These are phyloP conservation scores for Rhodotorula paludigena DNA, from an alignment of 768 basidiomycete species.

Conservation along the genomic window DNA sequence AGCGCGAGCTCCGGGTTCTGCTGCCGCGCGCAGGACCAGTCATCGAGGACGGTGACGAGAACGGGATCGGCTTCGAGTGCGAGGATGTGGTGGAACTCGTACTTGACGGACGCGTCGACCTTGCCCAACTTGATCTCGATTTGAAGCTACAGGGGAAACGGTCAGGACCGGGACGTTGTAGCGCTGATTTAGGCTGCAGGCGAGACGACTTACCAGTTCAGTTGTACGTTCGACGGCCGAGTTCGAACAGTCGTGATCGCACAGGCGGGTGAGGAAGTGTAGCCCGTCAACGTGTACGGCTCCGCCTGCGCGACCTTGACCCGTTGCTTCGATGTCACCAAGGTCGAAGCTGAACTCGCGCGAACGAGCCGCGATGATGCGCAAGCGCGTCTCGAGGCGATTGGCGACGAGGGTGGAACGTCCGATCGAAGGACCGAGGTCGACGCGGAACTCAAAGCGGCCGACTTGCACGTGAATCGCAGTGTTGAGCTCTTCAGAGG, in stretches of 20 bases:
- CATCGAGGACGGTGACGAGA: constrained; percentile 67
- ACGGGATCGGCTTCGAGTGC: constrained; percentile 67
- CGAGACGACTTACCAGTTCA: not conserved
- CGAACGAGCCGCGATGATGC: constrained; percentile 58
- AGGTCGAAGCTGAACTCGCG: constrained; percentile 64
- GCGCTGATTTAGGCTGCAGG: no score
- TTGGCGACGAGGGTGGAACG: constrained; percentile 60
- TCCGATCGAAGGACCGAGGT: constrained; percentile 82
- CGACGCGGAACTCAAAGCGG: constrained; percentile 65
- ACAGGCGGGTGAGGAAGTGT: constrained; percentile 60
- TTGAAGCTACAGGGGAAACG: not conserved
- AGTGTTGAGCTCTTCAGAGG: no score
- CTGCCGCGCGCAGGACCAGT: constrained; percentile 57
- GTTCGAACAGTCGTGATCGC: not conserved
- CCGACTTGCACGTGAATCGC: constrained; percentile 66
- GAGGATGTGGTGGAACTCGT: constrained; percentile 8
- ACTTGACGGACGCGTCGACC: constrained; percentile 41
- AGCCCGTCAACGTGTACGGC: constrained; percentile 62
- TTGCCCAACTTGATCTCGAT: constrained; percentile 23
- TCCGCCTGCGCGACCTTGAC: constrained; percentile 61
- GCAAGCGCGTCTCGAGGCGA: constrained; percentile 60
- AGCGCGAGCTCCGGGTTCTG: not conserved
- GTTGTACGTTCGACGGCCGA: not conserved
- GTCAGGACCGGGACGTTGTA: not conserved
- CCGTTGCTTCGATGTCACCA: constrained; percentile 55